Evolutionary conservation across 139 green algal species (phyloP), one percentile per base, ranked within the genome.

Genomic region (Coelastrella sp.): DNA sequence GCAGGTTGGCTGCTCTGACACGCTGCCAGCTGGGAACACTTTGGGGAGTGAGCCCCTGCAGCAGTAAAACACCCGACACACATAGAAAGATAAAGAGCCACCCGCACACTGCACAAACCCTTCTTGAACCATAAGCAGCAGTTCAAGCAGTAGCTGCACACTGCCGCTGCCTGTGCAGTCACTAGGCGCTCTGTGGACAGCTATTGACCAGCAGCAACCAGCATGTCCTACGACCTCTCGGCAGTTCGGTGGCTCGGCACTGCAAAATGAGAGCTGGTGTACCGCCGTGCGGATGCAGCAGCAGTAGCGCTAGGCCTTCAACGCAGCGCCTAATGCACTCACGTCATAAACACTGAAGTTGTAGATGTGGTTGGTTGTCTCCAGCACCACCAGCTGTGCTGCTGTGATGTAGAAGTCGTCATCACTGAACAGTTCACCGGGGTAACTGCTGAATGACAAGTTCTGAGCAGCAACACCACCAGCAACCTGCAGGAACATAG

Each of bases 361-460:
- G 86, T 95, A 97, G 23, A 97, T 94, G 89, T 96, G 93, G 92
- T 95, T 96, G 65, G 94, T 97, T 54, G 95, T 97, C 92, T 95
- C 94, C 75, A 92, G 61, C 85, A 96, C 90, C 64, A 91, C 90
- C 58, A 97, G 74, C 2, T 92, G 86, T 5, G 82, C 91, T 73
- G 89, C 73, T n/a, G 94, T 93, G 47, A 98, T 81, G 95, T 97
- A 98, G 19, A 94, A 92, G 87, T 95, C 93, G 74, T 94, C 92
- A 79, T 94, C 93, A 22, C 57, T 88, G 68, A 93, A 93, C 64
- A 94, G 66, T 87, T 95, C 93, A 3, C 92, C 93, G 0, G 95
- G 94, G 92, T 97, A 97, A 87, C 78, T 93, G 66, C 86, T 93
- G 93, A 97, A 97, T 0, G 95, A 95, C 56, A 95, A 75, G 11